Conservation (phyloP, 768 basidiomycete species). For the Tulasnella sp. region DNA sequence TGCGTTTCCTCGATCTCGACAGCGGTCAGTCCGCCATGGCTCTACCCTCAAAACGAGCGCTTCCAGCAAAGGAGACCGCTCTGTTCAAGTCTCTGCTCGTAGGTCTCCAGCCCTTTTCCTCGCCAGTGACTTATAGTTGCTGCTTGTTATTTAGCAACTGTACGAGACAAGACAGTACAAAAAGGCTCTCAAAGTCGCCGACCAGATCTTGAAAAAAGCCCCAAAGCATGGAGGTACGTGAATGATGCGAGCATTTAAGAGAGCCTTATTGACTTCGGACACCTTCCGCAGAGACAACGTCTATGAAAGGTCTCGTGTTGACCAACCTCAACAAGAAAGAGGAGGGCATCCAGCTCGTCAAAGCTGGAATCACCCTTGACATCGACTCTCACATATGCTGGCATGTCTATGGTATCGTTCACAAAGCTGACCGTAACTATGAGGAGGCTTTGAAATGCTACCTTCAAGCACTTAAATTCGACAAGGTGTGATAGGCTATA, state of each 20-base stretch:
- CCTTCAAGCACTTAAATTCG: conserved; percentile 74
- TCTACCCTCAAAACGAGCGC: conserved; percentile 30
- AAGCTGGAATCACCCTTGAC: conserved; percentile 72
- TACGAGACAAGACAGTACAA: conserved; percentile 87
- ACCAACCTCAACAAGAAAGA: conserved; percentile 70
- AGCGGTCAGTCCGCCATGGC: not conserved
- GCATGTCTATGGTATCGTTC: conserved; percentile 95
- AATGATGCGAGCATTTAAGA: not conserved
- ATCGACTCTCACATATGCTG: conserved; percentile 88
- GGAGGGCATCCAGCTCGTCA: conserved; percentile 71
- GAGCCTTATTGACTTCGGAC: not conserved
- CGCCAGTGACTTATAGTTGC: not conserved
- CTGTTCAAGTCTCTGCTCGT: conserved; percentile 81
- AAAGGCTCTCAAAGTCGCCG: conserved; percentile 81
- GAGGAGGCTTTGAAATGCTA: conserved; percentile 92
- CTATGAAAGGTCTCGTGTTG: conserved; percentile 89
- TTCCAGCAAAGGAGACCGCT: conserved; percentile 72
- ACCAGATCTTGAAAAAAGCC: conserved; percentile 88
- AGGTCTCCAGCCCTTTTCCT: conserved; percentile 2
- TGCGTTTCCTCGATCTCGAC: not conserved
- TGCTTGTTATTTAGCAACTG: conserved; percentile 27
- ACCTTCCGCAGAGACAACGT: conserved; percentile 62
- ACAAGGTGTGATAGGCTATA: conserved; percentile 48
- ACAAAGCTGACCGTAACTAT: conserved; percentile 90
- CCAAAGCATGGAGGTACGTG: conserved; percentile 90